phyloP scores from a whole-genome alignment of 2,329 filamentous ascomycete genomes.

The Pseudogymnoascus sp. region DNA sequence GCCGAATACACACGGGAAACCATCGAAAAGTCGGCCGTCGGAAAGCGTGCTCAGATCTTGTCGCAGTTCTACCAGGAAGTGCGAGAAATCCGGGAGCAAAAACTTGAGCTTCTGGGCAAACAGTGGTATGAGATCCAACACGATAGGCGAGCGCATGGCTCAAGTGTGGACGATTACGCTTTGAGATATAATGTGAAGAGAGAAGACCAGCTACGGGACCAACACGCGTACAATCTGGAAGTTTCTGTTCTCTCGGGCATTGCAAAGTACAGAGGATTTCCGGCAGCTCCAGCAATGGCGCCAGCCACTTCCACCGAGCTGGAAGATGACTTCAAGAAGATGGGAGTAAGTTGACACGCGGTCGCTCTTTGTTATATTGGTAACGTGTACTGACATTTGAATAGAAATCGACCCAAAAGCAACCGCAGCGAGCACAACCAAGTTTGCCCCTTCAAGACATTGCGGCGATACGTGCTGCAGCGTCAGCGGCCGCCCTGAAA shows the following conservation, averaged over 20 bases:
- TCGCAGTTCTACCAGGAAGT: constrained; percentile 85
- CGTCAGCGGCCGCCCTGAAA: constrained; percentile 33
- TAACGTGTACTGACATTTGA: constrained; percentile 21
- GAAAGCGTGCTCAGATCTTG: constrained; percentile 77
- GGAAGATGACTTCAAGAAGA: constrained; percentile 80
- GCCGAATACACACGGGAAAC: constrained; percentile 67
- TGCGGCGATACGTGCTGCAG: constrained; percentile 26
- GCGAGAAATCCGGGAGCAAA: constrained; percentile 72
- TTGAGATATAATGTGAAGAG: constrained; percentile 72
- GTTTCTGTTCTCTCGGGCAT: constrained; percentile 85
- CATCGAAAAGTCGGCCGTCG: constrained; percentile 66
- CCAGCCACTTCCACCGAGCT: constrained; percentile 65
- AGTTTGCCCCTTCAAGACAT: constrained; percentile 27
- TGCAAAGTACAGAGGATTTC: constrained; percentile 93
- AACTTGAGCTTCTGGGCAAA: constrained; percentile 73
- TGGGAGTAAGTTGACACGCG: constrained; percentile 59
- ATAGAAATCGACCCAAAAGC: constrained; percentile 21
- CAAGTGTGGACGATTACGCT: constrained; percentile 72
- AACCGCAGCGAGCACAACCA: constrained; percentile 19
- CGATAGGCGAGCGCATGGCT: constrained; percentile 70
- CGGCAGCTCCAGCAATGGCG: constrained; percentile 79
- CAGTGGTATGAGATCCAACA: constrained; percentile 91
- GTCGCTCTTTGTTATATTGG: constrained; percentile 11
- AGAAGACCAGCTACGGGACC: constrained; percentile 72
- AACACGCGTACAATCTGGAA: constrained; percentile 88